Percentiles rank a stretch among this genome's conserved stretches.
Evolutionary conservation across 2,329 filamentous ascomycete genomes (phyloP).

Genomic region (Beauveria caledonica): DNA sequence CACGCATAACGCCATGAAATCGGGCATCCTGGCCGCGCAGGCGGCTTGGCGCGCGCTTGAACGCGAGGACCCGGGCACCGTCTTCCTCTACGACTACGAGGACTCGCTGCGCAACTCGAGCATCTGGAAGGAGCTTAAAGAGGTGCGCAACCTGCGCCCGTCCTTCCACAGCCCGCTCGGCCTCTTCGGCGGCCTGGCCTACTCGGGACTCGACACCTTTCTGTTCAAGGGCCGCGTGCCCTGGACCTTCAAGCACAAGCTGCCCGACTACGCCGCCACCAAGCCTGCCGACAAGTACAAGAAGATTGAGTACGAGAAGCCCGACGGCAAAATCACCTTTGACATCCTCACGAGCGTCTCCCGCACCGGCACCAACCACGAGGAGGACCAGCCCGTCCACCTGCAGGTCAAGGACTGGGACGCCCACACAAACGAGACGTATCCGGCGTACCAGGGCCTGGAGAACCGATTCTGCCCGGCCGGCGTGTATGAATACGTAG

Average conservation of each 20-base stretch:
- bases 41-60: slow-evolving; percentile 73
- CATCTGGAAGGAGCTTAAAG: slow-evolving; percentile 90
- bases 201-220: slow-evolving; percentile 89
- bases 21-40: slow-evolving; percentile 92
- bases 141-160: slow-evolving; percentile 95
- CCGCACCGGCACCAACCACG: slow-evolving; percentile 93
- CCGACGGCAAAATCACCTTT: slow-evolving; percentile 89
- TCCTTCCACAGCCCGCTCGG: slow-evolving; percentile 86
- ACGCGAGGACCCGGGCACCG: slow-evolving; percentile 49
- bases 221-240: slow-evolving; percentile 76
- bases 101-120: slow-evolving; percentile 73
- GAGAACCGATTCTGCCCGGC: slow-evolving; percentile 97
- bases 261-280: slow-evolving; percentile 69
- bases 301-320: slow-evolving; percentile 96
- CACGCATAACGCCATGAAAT: slow-evolving; percentile 96
- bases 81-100: slow-evolving; percentile 95
- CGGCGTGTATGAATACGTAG: slow-evolving; percentile 95
- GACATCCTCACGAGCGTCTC: slow-evolving; percentile 94
- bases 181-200: slow-evolving; percentile 80
- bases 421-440: slow-evolving; percentile 73
- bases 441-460: slow-evolving; percentile 80
- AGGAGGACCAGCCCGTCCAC: slow-evolving; percentile 96
- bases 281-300: slow-evolving; percentile 68
- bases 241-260: slow-evolving; percentile 86
- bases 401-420: slow-evolving; percentile 95